Evolutionary conservation across 345 rosid genomes (phyloP).

Genomic region (Salix brachista): DNA sequence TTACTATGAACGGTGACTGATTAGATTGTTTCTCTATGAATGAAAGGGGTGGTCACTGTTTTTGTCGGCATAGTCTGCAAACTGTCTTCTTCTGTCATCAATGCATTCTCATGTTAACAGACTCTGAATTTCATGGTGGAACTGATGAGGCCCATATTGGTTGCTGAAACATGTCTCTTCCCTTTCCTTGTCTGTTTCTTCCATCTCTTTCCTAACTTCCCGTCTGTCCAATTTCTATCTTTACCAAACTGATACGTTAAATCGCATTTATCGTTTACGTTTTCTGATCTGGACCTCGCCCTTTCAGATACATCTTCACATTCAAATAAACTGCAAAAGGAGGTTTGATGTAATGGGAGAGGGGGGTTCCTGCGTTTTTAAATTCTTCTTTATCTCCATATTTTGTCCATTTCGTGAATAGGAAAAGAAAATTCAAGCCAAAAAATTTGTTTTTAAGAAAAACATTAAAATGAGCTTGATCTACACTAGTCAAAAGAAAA

Average conservation of each 20-base stretch:
- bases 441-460: no score
- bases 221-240: neutral
- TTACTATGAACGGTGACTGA: no score
- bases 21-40: neutral
- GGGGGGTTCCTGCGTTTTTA: neutral
- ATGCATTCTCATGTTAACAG: neutral
- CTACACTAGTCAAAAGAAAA: neutral
- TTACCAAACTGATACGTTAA: neutral
- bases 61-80: neutral
- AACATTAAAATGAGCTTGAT: neutral
- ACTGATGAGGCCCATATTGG: neutral
- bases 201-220: neutral
- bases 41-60: neutral
- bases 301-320: neutral
- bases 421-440: no score
- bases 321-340: neutral
- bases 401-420: neutral
- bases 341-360: no score
- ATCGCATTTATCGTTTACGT: neutral
- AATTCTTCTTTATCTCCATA: neutral
- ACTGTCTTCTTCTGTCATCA: constrained; percentile 1
- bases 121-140: neutral
- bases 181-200: neutral
- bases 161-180: neutral
- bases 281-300: neutral